Conservation (phyloP, 768 basidiomycete species). For the Candolleomyces eurysporus region DNA sequence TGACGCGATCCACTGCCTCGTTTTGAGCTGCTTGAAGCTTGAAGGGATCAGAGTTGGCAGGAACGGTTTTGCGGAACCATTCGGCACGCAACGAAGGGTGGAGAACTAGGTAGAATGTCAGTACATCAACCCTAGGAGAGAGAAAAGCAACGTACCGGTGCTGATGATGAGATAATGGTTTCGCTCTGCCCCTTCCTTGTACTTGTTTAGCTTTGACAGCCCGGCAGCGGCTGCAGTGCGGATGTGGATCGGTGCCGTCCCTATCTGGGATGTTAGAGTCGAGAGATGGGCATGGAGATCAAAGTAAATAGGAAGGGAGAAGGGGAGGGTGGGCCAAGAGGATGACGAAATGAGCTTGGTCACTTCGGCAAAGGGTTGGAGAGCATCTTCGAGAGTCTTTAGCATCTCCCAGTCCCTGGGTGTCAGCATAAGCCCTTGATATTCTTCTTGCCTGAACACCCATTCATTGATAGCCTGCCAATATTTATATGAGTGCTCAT, state of each 20-base stretch:
- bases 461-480: conserved; percentile 32
- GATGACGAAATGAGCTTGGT: conserved; percentile 25
- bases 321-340: conserved; percentile 26
- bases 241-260: conserved; percentile 8
- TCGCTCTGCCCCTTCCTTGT: conserved; percentile 17
- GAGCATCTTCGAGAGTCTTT: conserved; percentile 13
- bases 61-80: conserved; percentile 16
- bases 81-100: conserved; percentile 22
- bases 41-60: background rate
- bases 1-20: background rate
- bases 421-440: conserved; percentile 14
- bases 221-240: conserved; percentile 18
- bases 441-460: conserved; percentile 19
- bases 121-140: background rate
- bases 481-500: background rate
- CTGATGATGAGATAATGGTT: conserved; percentile 26
- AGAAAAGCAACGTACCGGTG: conserved; percentile 21
- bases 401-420: conserved; percentile 20
- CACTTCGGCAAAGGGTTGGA: conserved; percentile 29
- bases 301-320: conserved; percentile 28
- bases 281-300: conserved; percentile 21
- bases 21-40: background rate
- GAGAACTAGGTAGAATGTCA: conserved; percentile 16
- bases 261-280: background rate
- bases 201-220: conserved; percentile 25